These are phyloP conservation scores for Elaeagnus macrophylla DNA, from an alignment of 306 rosid genomes.

Conservation along the genomic window DNA sequence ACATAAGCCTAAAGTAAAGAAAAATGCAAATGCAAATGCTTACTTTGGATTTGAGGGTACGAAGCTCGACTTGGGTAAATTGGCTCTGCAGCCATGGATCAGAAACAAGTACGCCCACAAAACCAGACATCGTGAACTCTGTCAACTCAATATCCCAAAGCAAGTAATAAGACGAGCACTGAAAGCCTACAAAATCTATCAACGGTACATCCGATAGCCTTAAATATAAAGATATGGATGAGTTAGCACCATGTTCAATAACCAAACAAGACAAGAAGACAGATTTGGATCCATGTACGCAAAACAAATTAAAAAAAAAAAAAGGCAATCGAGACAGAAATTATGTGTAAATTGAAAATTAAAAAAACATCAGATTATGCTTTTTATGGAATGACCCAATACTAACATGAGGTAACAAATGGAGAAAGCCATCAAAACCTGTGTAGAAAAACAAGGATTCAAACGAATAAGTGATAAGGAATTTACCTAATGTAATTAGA, in stretches of 20 bases:
- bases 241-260: slow-evolving; percentile 8
- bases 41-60: slow-evolving; percentile 87
- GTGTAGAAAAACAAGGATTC: slow-evolving; percentile 7
- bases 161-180: slow-evolving; percentile 21
- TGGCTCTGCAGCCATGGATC: slow-evolving; percentile 92
- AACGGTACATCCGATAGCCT: slow-evolving; percentile 1
- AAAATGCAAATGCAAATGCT: slow-evolving; percentile 8
- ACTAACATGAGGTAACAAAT: slow-evolving; percentile 3
- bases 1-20: background rate
- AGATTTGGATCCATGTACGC: slow-evolving; percentile 8
- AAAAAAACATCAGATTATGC: slow-evolving; percentile 14
- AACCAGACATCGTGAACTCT: slow-evolving; percentile 64
- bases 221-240: background rate
- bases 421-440: slow-evolving; percentile 13
- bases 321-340: slow-evolving; percentile 9
- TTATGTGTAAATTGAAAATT: slow-evolving; percentile 6
- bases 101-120: slow-evolving; percentile 85
- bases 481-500: slow-evolving; percentile 37
- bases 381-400: slow-evolving; percentile 20
- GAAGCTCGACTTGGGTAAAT: slow-evolving; percentile 98
- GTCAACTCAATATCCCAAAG: slow-evolving; percentile 18
- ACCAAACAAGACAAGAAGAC: background rate
- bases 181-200: slow-evolving; percentile 16
- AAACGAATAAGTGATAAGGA: slow-evolving; percentile 10
- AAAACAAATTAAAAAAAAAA: slow-evolving; percentile 5